Conservation (phyloP, 345 rosid genomes). For the Eutrema yunnanense region DNA sequence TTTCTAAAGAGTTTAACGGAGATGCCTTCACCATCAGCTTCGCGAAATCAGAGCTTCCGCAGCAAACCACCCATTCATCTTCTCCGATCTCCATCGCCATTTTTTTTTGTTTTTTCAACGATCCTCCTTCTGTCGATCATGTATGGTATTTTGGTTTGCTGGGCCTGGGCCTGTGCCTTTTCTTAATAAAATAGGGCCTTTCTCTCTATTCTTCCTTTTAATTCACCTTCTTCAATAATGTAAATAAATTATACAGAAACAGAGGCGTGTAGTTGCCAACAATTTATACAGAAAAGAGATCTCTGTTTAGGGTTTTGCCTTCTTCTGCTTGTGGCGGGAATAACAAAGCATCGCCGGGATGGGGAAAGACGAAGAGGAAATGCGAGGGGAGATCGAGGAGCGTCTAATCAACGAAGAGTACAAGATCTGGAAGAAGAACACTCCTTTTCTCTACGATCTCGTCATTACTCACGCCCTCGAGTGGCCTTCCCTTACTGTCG, state of each 20-base stretch:
- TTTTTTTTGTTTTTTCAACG: neutral
- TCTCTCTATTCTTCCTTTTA: neutral
- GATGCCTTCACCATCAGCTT: conserved; percentile 51
- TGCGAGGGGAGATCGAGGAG: conserved; percentile 96
- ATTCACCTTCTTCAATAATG: neutral
- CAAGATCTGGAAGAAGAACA: conserved; percentile 99
- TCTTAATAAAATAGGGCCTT: neutral
- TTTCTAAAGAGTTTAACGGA: conserved; percentile 49
- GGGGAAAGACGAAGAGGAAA: conserved; percentile 97
- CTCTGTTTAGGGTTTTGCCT: conserved; percentile 28
- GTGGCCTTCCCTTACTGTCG: conserved; percentile 98
- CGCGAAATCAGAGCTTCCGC: conserved; percentile 75
- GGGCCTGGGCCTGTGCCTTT: conserved; percentile 11
- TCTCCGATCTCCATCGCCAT: conserved; percentile 40
- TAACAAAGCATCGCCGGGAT: conserved; percentile 23
- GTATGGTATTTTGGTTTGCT: neutral
- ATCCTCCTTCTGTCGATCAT: neutral
- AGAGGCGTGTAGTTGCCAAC: neutral
- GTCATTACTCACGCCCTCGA: conserved; percentile 96
- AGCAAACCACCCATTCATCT: conserved; percentile 65
- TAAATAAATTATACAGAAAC: neutral
- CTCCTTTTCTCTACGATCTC: conserved; percentile 94
- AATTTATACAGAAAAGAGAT: neutral
- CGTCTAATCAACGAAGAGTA: conserved; percentile 89
- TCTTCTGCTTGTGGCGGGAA: conserved; percentile 24